phyloP scores from a whole-genome alignment of 1,284 basidiomycete species.

The Cystobasidiaceae sp. region DNA sequence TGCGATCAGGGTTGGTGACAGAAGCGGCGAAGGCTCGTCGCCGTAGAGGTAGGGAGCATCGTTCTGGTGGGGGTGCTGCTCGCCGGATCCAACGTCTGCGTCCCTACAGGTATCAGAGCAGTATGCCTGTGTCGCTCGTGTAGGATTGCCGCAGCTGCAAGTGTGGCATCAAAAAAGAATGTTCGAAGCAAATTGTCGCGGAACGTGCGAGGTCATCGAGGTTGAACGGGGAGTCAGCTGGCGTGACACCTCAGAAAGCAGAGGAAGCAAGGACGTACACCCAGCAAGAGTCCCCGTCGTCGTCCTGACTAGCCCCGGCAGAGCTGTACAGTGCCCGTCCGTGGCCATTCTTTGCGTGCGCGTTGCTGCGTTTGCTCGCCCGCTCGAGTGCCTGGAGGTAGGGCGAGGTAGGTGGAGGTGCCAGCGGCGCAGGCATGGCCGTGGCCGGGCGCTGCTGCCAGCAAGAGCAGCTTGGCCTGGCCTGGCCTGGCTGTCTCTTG shows the following conservation, averaged over 20 bases:
- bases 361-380: background rate
- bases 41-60: background rate
- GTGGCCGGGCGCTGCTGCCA: background rate
- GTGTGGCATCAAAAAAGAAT: background rate
- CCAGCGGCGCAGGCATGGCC: background rate
- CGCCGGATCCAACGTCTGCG: background rate
- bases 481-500: background rate
- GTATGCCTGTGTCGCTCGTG: conserved; percentile 21
- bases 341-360: background rate
- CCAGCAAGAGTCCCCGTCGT: conserved; percentile 11
- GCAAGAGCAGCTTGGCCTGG: background rate
- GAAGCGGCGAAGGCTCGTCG: background rate
- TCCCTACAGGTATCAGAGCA: conserved; percentile 17
- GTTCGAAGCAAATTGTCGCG: background rate
- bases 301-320: background rate
- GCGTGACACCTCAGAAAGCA: background rate
- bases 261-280: background rate
- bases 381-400: conserved; percentile 22
- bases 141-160: conserved; percentile 25
- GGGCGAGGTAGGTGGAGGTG: conserved; percentile 15
- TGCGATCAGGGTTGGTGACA: conserved; percentile 1
- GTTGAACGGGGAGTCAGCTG: background rate
- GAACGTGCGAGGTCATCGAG: conserved; percentile 1
- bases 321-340: background rate
- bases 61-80: background rate